Base-by-base conservation (phyloP, 805 yeast genomes). In the Scheffersomyces spartinae region DNA sequence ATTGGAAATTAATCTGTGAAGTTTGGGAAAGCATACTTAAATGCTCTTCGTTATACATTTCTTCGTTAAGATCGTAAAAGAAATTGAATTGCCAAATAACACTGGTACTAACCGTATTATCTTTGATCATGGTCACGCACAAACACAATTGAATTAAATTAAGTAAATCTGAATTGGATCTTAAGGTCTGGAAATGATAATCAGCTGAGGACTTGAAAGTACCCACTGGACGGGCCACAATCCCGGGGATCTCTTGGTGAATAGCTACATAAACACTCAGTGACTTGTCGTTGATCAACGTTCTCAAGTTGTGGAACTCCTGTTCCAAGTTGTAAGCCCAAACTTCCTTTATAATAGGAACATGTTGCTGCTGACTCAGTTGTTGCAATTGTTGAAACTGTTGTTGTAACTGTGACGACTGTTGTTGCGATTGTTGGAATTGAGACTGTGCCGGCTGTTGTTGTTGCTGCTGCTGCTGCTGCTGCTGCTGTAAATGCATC, bases 11-110 rank as follows among this genome's bases (percentile, higher is more conserved):
- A 24, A 85, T 66, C 34, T 58, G 64, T 2, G 96, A 94, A 2
- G 91, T 72, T 40, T 80, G 85, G 12, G 75, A 61, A 34, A 88
- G 59, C 43, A 83, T 68, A 27, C 84, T 83, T 28, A 85, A 63
- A 11, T 88, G 82, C 40, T 86, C 97, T 28, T 73, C 73, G 13
- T 88, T 78, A 37, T 74, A 82, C 95, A 91, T 88, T 44, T 84
- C 91, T 17, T 63, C 58, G 19, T 68, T 61, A 18, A 81, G 55
- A 49, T 81, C 86, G 51, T 85, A 91, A 37, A 68, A 63, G 58
- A 91, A 85, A 51, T 91, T 91, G 58, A 91, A 86, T 49, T 88
- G 96, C 95, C 96, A 91, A n/a, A 95, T 83, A 13, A 84, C 51
- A 0, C 93, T 74, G 21, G 84, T 60, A 14, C 94, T 93, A 23